Percentiles rank a stretch among this genome's conserved stretches.
Evolutionary conservation across 2,329 filamentous ascomycete species (phyloP).

Genomic region (Nemania sp.): DNA sequence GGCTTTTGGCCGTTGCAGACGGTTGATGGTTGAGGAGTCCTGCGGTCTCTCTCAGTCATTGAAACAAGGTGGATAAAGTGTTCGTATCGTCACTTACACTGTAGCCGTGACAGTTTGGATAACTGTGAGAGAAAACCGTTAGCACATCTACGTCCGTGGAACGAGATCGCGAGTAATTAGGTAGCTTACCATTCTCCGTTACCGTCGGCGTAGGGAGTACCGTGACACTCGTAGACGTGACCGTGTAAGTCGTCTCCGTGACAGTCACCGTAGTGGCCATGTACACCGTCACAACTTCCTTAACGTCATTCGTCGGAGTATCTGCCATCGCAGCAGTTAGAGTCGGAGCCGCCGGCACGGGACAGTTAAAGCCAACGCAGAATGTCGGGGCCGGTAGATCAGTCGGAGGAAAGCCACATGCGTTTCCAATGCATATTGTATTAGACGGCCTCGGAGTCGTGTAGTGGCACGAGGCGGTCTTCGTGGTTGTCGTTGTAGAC

Average conservation of each 20-base stretch:
- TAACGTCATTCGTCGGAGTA: neutral
- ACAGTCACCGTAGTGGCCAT: slow-evolving; percentile 43
- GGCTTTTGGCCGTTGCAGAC: slow-evolving; percentile 37
- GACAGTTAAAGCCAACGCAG: slow-evolving; percentile 10
- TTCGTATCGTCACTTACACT: slow-evolving; percentile 38
- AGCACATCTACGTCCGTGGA: slow-evolving; percentile 4
- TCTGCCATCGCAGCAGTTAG: slow-evolving; percentile 18
- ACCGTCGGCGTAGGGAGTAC: slow-evolving; percentile 39
- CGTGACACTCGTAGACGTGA: slow-evolving; percentile 37
- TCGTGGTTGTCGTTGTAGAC: slow-evolving; percentile 39
- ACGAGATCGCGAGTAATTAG: neutral
- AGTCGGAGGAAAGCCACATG: slow-evolving; percentile 24
- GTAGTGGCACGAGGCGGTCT: slow-evolving; percentile 43
- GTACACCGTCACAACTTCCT: slow-evolving; percentile 26
- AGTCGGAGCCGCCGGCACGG: neutral
- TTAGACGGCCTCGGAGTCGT: slow-evolving; percentile 30
- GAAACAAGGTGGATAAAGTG: too few species aligned
- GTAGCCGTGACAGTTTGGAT: slow-evolving; percentile 39
- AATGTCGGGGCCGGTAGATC: slow-evolving; percentile 15
- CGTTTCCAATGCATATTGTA: slow-evolving; percentile 19
- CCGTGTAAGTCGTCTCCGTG: slow-evolving; percentile 41
- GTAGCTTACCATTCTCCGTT: slow-evolving; percentile 40
- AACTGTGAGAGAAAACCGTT: slow-evolving; percentile 30
- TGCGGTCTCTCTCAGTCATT: slow-evolving; percentile 20
- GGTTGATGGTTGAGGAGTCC: slow-evolving; percentile 42